Evolutionary conservation across 768 basidiomycete species (phyloP).

Genomic region (Lactifluus subvellereus): DNA sequence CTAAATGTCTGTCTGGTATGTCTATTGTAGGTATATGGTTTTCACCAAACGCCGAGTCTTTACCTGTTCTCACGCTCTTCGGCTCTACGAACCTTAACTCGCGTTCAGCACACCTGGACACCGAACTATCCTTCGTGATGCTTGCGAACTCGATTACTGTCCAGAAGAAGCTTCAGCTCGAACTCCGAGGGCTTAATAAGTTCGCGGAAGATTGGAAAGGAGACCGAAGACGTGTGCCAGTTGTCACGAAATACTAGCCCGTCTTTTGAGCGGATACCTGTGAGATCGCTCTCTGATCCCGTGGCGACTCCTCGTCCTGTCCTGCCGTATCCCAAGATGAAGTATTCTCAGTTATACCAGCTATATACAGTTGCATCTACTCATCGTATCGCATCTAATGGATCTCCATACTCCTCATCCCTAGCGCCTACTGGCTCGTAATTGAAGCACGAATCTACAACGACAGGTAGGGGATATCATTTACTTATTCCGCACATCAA

Average conservation of each 20-base stretch:
- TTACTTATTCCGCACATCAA: background rate
- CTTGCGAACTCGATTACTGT: slow-evolving; percentile 52
- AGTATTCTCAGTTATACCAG: background rate
- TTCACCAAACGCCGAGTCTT: slow-evolving; percentile 46
- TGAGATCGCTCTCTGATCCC: slow-evolving; percentile 29
- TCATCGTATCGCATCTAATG: background rate
- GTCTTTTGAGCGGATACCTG: slow-evolving; percentile 64
- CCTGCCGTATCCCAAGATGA: background rate
- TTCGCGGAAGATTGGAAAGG: slow-evolving; percentile 58
- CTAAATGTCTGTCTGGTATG: background rate
- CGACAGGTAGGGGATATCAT: background rate
- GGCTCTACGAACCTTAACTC: slow-evolving; percentile 95
- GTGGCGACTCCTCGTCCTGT: background rate
- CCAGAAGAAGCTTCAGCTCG: slow-evolving; percentile 45
- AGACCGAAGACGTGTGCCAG: slow-evolving; percentile 48
- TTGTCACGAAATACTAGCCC: slow-evolving; percentile 58
- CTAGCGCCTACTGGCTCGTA: background rate
- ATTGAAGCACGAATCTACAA: background rate
- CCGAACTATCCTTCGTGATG: slow-evolving; percentile 86
- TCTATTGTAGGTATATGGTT: slow-evolving; percentile 73
- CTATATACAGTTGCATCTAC: background rate
- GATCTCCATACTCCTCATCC: background rate
- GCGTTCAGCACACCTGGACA: slow-evolving; percentile 84
- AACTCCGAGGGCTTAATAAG: slow-evolving; percentile 46
- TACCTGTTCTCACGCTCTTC: slow-evolving; percentile 74